These are phyloP conservation scores for Fusarium sp. DNA, from an alignment of 2,329 filamentous ascomycete genomes.

Conservation along the genomic window DNA sequence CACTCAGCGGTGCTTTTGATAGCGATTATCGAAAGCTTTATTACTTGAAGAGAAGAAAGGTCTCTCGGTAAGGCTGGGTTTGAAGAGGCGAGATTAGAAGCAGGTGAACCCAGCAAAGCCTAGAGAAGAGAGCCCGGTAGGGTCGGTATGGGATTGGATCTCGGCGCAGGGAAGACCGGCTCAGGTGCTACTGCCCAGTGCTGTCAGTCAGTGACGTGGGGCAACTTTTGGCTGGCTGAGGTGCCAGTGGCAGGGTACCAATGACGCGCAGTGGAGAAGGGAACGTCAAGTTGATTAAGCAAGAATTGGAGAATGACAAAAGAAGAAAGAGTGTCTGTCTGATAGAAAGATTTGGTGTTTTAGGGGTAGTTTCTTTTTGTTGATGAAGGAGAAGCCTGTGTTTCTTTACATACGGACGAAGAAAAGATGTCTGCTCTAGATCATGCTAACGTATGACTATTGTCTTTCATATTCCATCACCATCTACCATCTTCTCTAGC, in stretches of 20 bases:
- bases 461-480: conserved; percentile 14
- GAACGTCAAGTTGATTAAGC: background rate
- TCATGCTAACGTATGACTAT: background rate
- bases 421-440: background rate
- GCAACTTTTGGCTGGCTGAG: conserved; percentile 16
- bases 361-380: background rate
- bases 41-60: background rate
- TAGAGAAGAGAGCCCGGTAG: conserved; percentile 5
- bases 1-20: background rate
- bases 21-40: background rate
- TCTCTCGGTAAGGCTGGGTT: background rate
- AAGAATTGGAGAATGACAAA: conserved; percentile 11
- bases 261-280: conserved; percentile 36
- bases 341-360: background rate
- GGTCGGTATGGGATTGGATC: conserved; percentile 11
- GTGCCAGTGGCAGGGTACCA: conserved; percentile 15
- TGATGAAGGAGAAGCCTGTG: background rate
- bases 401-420: background rate
- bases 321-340: background rate
- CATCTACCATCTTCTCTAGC: conserved; percentile 44
- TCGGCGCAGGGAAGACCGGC: conserved; percentile 8
- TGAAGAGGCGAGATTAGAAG: conserved; percentile 29
- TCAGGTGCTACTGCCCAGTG: conserved; percentile 15
- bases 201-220: conserved; percentile 36
- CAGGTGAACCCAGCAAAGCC: conserved; percentile 16